Evolutionary conservation across 164 flowering plant species (phyloP).

Genomic region (Macadamia tetraphylla): DNA sequence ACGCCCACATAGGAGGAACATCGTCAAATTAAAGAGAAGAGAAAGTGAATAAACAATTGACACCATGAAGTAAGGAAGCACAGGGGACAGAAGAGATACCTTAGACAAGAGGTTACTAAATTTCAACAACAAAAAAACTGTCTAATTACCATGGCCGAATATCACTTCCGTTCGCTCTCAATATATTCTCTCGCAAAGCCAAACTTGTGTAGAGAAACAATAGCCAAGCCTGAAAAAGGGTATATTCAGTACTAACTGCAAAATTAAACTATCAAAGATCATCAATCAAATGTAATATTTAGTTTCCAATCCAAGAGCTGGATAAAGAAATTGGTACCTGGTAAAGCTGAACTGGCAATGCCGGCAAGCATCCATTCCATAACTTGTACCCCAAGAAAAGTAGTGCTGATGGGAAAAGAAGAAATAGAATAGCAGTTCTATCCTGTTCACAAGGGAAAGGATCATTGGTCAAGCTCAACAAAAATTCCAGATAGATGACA

Average conservation of each 20-base stretch:
- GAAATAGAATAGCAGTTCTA: constrained; percentile 77
- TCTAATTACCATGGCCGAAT: constrained; percentile 82
- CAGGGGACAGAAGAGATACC: too few species aligned
- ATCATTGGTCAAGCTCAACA: neutral
- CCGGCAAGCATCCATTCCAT: constrained; percentile 92
- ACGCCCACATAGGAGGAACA: too few species aligned
- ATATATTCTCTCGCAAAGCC: constrained; percentile 89
- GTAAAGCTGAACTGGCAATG: constrained; percentile 86
- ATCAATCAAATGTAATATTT: neutral
- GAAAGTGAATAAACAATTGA: too few species aligned
- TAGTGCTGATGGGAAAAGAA: constrained; percentile 65
- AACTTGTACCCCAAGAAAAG: constrained; percentile 56
- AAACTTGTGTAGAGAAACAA: constrained; percentile 82
- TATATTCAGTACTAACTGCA: constrained; percentile 3
- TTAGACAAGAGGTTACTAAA: too few species aligned
- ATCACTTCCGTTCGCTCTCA: constrained; percentile 92
- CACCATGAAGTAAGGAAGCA: too few species aligned
- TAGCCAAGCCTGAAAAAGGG: constrained; percentile 73
- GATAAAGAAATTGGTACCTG: constrained; percentile 44
- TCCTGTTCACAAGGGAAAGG: constrained; percentile 47
- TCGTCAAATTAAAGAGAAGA: too few species aligned
- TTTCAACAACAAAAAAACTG: neutral
- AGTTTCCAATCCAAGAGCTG: constrained; percentile 3
- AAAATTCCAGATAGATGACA: neutral
- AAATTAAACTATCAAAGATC: neutral